These are phyloP conservation scores for Xylaria sp. DNA, from an alignment of 2,329 filamentous ascomycete genomes.

Conservation along the genomic window DNA sequence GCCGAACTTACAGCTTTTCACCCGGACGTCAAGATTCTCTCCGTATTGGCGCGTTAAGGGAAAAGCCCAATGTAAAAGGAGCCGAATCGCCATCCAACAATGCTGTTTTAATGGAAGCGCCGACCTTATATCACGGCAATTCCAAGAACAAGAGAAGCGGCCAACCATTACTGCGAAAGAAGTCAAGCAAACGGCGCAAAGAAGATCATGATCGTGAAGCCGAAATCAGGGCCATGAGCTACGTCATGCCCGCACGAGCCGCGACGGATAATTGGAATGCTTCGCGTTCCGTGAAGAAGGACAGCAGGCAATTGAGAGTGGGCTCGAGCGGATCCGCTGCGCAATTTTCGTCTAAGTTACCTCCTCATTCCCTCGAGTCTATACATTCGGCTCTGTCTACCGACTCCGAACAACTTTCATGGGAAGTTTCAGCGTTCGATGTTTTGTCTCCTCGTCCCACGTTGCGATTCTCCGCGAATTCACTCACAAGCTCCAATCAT, in stretches of 20 bases:
- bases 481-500: slow-evolving; percentile 48
- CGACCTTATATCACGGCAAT: slow-evolving; percentile 51
- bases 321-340: slow-evolving; percentile 50
- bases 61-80: slow-evolving; percentile 23
- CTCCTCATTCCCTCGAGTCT: slow-evolving; percentile 67
- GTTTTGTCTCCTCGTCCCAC: slow-evolving; percentile 82
- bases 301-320: slow-evolving; percentile 61
- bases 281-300: slow-evolving; percentile 54
- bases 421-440: slow-evolving; percentile 72
- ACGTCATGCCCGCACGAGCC: slow-evolving; percentile 59
- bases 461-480: slow-evolving; percentile 65
- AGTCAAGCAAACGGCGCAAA: slow-evolving; percentile 71
- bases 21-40: slow-evolving; percentile 53
- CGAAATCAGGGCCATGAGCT: slow-evolving; percentile 81
- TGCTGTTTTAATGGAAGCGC: slow-evolving; percentile 34
- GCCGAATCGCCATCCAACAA: slow-evolving; percentile 17
- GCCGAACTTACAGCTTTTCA: slow-evolving; percentile 57
- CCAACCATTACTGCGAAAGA: slow-evolving; percentile 59
- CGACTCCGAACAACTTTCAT: slow-evolving; percentile 68
- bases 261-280: slow-evolving; percentile 54
- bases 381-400: slow-evolving; percentile 72
- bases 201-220: slow-evolving; percentile 75
- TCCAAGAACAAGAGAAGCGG: slow-evolving; percentile 54
- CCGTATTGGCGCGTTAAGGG: slow-evolving; percentile 34
- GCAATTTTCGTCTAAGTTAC: slow-evolving; percentile 64